Base-by-base conservation (phyloP, 2,329 filamentous ascomycete genomes). In the Tolypocladium ovalisporum region DNA sequence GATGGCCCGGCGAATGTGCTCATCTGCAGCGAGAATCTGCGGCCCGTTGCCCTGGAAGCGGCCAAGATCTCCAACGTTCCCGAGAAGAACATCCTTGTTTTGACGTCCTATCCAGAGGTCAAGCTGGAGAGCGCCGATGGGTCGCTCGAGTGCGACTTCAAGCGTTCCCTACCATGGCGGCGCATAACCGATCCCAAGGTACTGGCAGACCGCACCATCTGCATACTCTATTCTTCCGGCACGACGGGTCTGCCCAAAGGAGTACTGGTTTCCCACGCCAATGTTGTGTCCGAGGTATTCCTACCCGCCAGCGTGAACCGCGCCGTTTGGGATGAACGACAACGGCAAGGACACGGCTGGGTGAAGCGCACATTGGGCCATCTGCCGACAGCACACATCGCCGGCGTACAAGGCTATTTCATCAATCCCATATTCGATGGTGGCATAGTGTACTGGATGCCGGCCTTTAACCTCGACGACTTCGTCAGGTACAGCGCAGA, bases 391-490 rank as follows among this genome's bases (percentile, higher is more conserved):
- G 75, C 75, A 1, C 77, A 79, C 63, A 74, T 79, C 34, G 76
- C 76, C 4, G 76, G 76, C 4, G 60, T 78, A 1, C 71, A 74
- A 56, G 67, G 70, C n/a, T 78, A 77, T 59, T 68, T 79, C 15
- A 62, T 76, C 52, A 71, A 72, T 47, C 64, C 67, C 1, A 65
- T 69, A 12, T 78, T 75, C 58, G 67, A 74, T 40, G 78, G 74
- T 36, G 75, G 75, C 3, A 68, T 72, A 1, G 73, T 81, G 3
- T 86, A 82, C 72, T 86, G 83, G 83, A 86, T 87, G 83, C 71
- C 76, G 4, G 75, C 73, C 44, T 87, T 86, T 65, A 76, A 82
- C 59, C 82, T 83, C 58, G 65, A 67, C 2, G 70, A 76, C 40
- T 85, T 87, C 64, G 73, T 85, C 55, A 68, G 71, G 42, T 78